A percentile compares a stretch with the other conserved stretches of the same genome.
phyloP scores from a whole-genome alignment of 257 asterid species.

The Jacaranda copaia region DNA sequence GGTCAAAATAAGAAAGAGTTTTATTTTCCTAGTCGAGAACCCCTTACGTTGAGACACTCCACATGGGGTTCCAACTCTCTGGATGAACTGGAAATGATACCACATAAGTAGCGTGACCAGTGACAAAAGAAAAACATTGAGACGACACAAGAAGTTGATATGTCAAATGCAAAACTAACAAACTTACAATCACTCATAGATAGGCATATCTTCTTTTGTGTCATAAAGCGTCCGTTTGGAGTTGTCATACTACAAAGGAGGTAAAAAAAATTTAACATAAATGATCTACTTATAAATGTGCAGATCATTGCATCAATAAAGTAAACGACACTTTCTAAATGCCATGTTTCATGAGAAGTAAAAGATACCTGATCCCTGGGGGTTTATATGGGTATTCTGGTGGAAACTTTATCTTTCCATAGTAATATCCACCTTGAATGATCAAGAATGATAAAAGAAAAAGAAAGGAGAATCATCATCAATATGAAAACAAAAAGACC shows the following conservation, averaged over 20 bases:
- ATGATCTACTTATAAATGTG: conserved; percentile 19
- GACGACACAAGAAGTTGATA: conserved; percentile 21
- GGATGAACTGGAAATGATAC: conserved; percentile 61
- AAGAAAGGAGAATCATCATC: conserved; percentile 33
- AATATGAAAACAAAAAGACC: conserved; percentile 15
- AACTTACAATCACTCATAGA: conserved; percentile 92
- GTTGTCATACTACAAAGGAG: conserved; percentile 73
- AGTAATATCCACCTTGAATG: conserved; percentile 85
- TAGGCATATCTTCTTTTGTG: conserved; percentile 90
- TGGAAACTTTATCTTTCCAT: conserved; percentile 97
- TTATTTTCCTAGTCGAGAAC: conserved; percentile 14
- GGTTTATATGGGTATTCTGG: conserved; percentile 97
- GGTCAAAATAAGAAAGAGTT: not conserved
- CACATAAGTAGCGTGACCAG: conserved; percentile 31
- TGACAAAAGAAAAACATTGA: conserved; percentile 8
- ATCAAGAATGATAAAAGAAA: conserved; percentile 27
- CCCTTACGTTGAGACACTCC: conserved; percentile 70
- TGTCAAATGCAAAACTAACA: conserved; percentile 22
- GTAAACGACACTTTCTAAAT: conserved; percentile 17
- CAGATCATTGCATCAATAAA: conserved; percentile 15
- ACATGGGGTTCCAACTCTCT: conserved; percentile 77
- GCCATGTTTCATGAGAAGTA: conserved; percentile 16
- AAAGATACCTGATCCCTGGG: conserved; percentile 82
- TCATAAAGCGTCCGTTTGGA: conserved; percentile 90
- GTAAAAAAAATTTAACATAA: conserved; percentile 28